These are phyloP conservation scores for Phytopythium montanum DNA, from an alignment of 352 stramenopile genomes.

Conservation along the genomic window DNA sequence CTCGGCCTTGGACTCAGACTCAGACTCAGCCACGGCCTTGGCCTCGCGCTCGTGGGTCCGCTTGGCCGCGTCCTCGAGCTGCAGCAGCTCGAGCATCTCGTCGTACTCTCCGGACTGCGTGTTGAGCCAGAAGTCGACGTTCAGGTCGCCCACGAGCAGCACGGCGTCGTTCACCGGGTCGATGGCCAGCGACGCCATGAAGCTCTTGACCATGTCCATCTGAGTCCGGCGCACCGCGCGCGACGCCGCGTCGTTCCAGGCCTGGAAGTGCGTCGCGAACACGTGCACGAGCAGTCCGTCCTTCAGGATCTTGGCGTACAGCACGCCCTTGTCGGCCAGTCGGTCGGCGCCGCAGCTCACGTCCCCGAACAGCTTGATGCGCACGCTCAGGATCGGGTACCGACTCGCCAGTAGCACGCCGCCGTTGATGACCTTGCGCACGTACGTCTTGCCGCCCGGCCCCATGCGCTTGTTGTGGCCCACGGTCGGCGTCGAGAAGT, in stretches of 20 bases:
- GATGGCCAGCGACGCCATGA: conserved; percentile 56
- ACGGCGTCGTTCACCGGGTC: conserved; percentile 56
- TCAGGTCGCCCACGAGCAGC: conserved; percentile 64
- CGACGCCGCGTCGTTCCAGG: conserved; percentile 65
- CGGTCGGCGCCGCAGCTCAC: conserved; percentile 59
- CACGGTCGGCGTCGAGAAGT: conserved; percentile 69
- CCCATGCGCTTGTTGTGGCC: conserved; percentile 69
- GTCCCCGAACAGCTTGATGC: conserved; percentile 69
- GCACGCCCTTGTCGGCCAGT: conserved; percentile 70
- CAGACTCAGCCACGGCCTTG: no score
- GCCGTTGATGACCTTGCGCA: conserved; percentile 71
- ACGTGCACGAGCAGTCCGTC: conserved; percentile 68
- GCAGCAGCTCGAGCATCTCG: conserved; percentile 71
- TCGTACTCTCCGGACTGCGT: conserved; percentile 72
- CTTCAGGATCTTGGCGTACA: conserved; percentile 83
- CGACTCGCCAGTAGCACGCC: conserved; percentile 66
- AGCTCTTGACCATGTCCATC: conserved; percentile 57
- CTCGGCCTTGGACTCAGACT: not conserved
- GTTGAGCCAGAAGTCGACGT: conserved; percentile 79
- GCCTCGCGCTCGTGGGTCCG: conserved; percentile 10
- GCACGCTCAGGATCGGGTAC: conserved; percentile 69
- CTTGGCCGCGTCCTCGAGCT: conserved; percentile 42
- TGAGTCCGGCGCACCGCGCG: conserved; percentile 55
- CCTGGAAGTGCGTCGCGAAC: conserved; percentile 73
- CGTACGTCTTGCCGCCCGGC: conserved; percentile 23